These are phyloP conservation scores for Sporormia fimetaria DNA, from an alignment of 495 filamentous ascomycete species.

Conservation along the genomic window DNA sequence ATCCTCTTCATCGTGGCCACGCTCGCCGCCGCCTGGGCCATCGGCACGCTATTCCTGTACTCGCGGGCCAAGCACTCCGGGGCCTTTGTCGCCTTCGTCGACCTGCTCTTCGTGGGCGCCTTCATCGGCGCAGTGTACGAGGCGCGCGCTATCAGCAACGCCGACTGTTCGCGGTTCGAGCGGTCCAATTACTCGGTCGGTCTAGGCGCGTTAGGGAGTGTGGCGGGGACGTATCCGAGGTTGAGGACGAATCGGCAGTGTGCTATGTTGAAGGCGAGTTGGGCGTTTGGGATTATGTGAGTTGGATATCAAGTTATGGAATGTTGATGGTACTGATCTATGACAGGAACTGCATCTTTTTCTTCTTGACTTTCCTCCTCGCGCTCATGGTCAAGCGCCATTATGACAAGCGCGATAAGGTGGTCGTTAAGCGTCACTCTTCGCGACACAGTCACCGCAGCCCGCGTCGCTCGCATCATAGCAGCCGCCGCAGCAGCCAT, in stretches of 20 bases:
- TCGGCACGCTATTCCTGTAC: constrained; percentile 73
- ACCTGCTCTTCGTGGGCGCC: constrained; percentile 69
- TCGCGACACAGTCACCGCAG: constrained; percentile 27
- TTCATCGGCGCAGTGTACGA: constrained; percentile 72
- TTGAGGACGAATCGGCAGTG: constrained; percentile 60
- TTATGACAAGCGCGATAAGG: constrained; percentile 27
- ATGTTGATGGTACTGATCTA: not conserved
- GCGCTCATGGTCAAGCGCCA: constrained; percentile 33
- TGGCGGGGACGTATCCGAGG: constrained; percentile 35
- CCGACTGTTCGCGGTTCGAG: constrained; percentile 52
- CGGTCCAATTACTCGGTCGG: constrained; percentile 39
- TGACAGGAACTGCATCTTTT: constrained; percentile 59
- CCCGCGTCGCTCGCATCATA: constrained; percentile 28
- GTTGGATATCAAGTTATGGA: not conserved
- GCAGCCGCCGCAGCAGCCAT: constrained; percentile 20
- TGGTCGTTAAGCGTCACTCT: constrained; percentile 30
- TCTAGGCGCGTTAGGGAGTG: constrained; percentile 48
- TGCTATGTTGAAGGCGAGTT: constrained; percentile 78
- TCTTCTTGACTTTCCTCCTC: constrained; percentile 52
- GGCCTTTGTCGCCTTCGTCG: constrained; percentile 64
- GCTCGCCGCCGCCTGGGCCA: constrained; percentile 64
- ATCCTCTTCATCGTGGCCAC: constrained; percentile 84
- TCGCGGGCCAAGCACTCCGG: constrained; percentile 59
- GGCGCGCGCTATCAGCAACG: constrained; percentile 55
- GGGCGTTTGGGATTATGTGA: constrained; percentile 71